Conservation (phyloP, 2,329 filamentous ascomycete species). For the Aphanocladium album region DNA sequence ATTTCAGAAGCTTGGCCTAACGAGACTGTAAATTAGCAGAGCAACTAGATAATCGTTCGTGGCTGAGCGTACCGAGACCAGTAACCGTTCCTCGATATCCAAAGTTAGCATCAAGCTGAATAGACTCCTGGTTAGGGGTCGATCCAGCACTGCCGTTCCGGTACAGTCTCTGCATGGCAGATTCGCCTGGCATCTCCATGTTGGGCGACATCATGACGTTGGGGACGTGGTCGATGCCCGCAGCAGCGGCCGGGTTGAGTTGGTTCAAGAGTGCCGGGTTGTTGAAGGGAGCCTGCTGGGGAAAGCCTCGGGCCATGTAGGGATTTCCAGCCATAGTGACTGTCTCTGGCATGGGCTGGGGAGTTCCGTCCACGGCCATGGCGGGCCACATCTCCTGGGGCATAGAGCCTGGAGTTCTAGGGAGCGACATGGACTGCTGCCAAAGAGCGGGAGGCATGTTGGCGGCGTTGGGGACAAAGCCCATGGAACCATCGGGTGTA, state of each 20-base stretch:
- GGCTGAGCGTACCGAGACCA: not conserved
- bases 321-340: conserved; percentile 1
- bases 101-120: conserved; percentile 9
- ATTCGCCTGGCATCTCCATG: conserved; percentile 2
- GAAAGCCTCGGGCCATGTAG: conserved; percentile 4
- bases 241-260: not conserved
- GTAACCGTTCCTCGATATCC: conserved; percentile 6
- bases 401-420: conserved; percentile 8
- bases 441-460: conserved; percentile 5
- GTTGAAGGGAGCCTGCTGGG: conserved; percentile 2
- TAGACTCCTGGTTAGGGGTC: conserved; percentile 8
- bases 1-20: conserved; percentile 7
- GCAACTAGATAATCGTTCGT: no score
- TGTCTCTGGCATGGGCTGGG: not conserved
- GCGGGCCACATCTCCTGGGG: conserved; percentile 11
- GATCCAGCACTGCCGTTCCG: conserved; percentile 7
- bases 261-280: conserved; percentile 8
- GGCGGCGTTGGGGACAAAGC: conserved; percentile 5
- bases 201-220: conserved; percentile 6
- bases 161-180: conserved; percentile 8
- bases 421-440: conserved; percentile 5
- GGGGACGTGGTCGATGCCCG: conserved; percentile 2
- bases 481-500: conserved; percentile 8
- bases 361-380: conserved; percentile 4
- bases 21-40: not conserved